Conservation (phyloP, 495 filamentous ascomycete species). For the Lentithecium fluviatile region DNA sequence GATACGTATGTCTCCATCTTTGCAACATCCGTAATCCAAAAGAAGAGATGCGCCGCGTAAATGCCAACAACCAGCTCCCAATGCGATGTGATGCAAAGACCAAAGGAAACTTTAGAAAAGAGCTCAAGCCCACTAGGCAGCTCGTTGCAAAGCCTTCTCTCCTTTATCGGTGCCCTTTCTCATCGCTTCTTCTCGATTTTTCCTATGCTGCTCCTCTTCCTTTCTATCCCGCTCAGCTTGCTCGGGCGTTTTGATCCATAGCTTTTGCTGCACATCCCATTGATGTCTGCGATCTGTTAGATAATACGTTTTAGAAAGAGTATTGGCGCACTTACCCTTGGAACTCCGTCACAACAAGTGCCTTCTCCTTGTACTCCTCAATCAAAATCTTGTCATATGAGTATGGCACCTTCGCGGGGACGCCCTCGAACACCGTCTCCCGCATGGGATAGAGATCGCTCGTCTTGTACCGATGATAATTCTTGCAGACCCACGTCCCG, state of each 20-base stretch:
- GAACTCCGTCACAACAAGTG: slow-evolving; percentile 52
- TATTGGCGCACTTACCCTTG: slow-evolving; percentile 58
- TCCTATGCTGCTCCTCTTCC: slow-evolving; percentile 14
- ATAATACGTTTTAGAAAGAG: too few species aligned
- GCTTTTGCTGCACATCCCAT: slow-evolving; percentile 46
- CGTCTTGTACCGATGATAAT: slow-evolving; percentile 65
- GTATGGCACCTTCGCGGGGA: slow-evolving; percentile 60
- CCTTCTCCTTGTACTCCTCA: slow-evolving; percentile 57
- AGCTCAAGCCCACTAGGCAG: neutral
- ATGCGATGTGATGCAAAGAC: neutral
- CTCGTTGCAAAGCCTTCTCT: neutral
- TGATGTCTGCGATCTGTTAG: slow-evolving; percentile 37
- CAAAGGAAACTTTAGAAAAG: neutral
- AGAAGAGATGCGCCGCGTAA: neutral
- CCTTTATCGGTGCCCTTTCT: slow-evolving; percentile 20
- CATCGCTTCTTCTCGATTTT: slow-evolving; percentile 24
- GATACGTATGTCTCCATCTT: neutral
- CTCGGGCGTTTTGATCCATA: slow-evolving; percentile 51
- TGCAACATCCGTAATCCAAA: neutral
- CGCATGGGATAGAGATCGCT: slow-evolving; percentile 56
- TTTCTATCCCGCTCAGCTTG: slow-evolving; percentile 33
- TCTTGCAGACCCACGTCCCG: slow-evolving; percentile 79
- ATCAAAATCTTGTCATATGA: slow-evolving; percentile 58
- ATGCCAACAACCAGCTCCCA: neutral
- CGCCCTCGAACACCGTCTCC: slow-evolving; percentile 60